Conservation (phyloP, 2,329 filamentous ascomycete genomes). For the Microsporum audouinii region DNA sequence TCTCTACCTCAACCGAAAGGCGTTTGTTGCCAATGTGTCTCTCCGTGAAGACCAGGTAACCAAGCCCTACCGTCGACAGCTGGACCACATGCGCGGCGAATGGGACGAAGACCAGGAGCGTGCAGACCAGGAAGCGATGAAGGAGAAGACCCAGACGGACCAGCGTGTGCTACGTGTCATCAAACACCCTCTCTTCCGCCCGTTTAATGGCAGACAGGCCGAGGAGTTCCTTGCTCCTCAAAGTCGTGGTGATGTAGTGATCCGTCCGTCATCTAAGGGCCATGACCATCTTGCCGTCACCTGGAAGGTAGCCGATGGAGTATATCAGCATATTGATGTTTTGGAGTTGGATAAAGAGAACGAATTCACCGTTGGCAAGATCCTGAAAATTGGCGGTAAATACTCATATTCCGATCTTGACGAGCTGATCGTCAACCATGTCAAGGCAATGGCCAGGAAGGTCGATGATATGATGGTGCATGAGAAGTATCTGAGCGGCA, state of each 20-base stretch:
- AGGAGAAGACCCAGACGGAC: slow-evolving; percentile 74
- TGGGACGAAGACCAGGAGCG: slow-evolving; percentile 81
- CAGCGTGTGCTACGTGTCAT: slow-evolving; percentile 87
- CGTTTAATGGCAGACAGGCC: slow-evolving; percentile 83
- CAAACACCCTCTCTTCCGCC: slow-evolving; percentile 91
- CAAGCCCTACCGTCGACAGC: slow-evolving; percentile 55
- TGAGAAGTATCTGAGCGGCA: slow-evolving; percentile 83
- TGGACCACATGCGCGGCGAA: slow-evolving; percentile 63
- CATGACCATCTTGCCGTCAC: slow-evolving; percentile 91
- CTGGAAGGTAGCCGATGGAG: slow-evolving; percentile 91
- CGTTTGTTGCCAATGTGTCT: slow-evolving; percentile 71
- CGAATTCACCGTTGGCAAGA: slow-evolving; percentile 83
- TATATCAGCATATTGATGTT: slow-evolving; percentile 98
- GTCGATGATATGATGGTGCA: slow-evolving; percentile 91
- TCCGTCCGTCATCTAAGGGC: slow-evolving; percentile 88
- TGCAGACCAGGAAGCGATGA: slow-evolving; percentile 68
- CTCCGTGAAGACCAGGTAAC: slow-evolving; percentile 71
- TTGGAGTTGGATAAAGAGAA: slow-evolving; percentile 94
- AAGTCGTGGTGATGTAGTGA: slow-evolving; percentile 78
- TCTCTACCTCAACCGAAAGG: slow-evolving; percentile 73
- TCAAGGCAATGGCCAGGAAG: slow-evolving; percentile 96
- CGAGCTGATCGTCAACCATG: slow-evolving; percentile 91
- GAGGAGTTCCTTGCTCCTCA: slow-evolving; percentile 87
- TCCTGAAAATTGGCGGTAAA: slow-evolving; percentile 73
- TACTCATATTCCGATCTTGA: slow-evolving; percentile 93